phyloP scores from a whole-genome alignment of 331 rosid species.

The Telfairia occidentalis region DNA sequence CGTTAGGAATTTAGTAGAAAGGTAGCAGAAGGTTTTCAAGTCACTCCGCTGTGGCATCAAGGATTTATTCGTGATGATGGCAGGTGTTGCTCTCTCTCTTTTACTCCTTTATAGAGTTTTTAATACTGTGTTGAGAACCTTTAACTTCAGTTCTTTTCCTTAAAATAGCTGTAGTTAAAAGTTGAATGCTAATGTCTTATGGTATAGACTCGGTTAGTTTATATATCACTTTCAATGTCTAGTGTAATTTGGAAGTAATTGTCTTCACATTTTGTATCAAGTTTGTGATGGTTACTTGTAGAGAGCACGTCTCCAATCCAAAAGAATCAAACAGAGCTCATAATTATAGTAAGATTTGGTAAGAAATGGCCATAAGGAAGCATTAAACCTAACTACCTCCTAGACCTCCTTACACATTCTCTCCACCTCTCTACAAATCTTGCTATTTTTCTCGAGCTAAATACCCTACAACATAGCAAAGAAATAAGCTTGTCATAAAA shows the following conservation, averaged over 20 bases:
- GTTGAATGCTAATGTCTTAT: not conserved
- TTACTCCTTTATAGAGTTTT: not conserved
- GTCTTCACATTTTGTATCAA: not conserved
- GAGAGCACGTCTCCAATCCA: not conserved
- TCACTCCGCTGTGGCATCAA: conserved; percentile 87
- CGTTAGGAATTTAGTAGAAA: conserved; percentile 57
- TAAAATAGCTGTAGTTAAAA: not conserved
- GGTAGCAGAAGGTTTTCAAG: conserved; percentile 92
- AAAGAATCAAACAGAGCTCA: too few species aligned
- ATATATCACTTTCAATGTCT: not conserved
- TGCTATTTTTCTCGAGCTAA: too few species aligned
- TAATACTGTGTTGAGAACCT: not conserved
- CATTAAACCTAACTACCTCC: too few species aligned
- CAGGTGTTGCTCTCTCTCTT: conserved; percentile 34
- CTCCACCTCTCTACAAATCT: too few species aligned
- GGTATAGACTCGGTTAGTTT: not conserved
- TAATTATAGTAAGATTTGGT: too few species aligned
- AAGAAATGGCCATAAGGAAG: too few species aligned
- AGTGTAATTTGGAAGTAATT: not conserved
- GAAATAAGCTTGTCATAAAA: too few species aligned
- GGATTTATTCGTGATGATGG: conserved; percentile 85
- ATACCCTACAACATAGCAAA: too few species aligned
- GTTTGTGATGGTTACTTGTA: not conserved
- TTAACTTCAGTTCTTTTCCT: not conserved
- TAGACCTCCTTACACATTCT: too few species aligned